Percentiles rank a stretch among this genome's conserved stretches.
These are phyloP conservation scores for Rhododendron mucronatum DNA, from an alignment of 148 eudicot genomes.

Conservation along the genomic window DNA sequence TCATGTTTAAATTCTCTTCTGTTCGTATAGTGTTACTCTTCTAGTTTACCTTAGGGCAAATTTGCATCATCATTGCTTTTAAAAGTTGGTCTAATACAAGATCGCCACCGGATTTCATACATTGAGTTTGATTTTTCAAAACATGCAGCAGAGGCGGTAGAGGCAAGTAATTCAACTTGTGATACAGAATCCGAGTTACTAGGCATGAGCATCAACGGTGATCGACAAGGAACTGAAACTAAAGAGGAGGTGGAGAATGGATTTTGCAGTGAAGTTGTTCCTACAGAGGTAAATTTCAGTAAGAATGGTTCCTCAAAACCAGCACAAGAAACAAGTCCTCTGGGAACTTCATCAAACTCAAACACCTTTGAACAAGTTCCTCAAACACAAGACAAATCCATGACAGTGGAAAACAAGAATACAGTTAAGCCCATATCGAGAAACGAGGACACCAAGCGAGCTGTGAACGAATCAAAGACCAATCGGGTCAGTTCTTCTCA, in stretches of 20 bases:
- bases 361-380: background rate
- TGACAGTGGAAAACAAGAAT: conserved; percentile 1
- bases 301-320: conserved; percentile 10
- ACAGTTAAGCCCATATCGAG: background rate
- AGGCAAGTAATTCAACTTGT: background rate
- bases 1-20: no score
- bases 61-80: background rate
- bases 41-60: no score
- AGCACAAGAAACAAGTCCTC: conserved; percentile 2
- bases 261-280: background rate
- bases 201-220: background rate
- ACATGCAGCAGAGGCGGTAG: background rate
- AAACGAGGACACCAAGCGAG: background rate
- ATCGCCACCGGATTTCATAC: background rate
- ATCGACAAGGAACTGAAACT: background rate
- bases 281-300: background rate
- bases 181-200: background rate
- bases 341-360: background rate
- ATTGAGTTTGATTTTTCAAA: background rate
- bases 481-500: background rate
- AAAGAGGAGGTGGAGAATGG: background rate
- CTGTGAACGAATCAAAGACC: background rate
- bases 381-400: conserved; percentile 11
- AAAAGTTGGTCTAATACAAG: background rate
- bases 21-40: no score